Percentiles rank a stretch among this genome's conserved stretches.
These are phyloP conservation scores for Tuber umbilicatum DNA, from an alignment of 495 filamentous ascomycete genomes.

Conservation along the genomic window DNA sequence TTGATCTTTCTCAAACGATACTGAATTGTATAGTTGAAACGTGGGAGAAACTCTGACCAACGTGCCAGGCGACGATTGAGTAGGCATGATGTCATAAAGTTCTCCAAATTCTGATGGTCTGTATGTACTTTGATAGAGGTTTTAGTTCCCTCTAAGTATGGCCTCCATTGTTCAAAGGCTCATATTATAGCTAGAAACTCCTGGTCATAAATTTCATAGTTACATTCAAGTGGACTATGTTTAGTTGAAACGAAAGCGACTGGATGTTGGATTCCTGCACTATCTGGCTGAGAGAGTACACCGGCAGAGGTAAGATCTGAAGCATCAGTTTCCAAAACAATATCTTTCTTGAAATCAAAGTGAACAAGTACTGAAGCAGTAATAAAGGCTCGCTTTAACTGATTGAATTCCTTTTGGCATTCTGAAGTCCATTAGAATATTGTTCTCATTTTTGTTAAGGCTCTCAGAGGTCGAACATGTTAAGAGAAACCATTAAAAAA, in stretches of 20 bases:
- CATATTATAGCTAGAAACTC: background rate
- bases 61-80: no score
- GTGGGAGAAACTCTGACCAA: no score
- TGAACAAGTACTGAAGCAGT: background rate
- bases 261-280: background rate
- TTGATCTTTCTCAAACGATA: no score
- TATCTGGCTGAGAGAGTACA: background rate
- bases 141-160: no score
- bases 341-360: constrained; percentile 30
- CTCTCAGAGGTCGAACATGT: background rate
- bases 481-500: background rate
- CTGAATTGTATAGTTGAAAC: no score
- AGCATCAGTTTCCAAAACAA: no score
- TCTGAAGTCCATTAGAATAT: background rate
- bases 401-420: background rate
- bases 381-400: background rate
- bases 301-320: constrained; percentile 14
- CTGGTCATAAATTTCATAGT: background rate
- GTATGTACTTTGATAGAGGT: no score
- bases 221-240: background rate
- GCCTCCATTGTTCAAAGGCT: no score
- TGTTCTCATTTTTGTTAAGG: background rate
- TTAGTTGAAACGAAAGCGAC: background rate
- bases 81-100: no score
- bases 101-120: no score